Evolutionary conservation across 805 yeast species (phyloP), one percentile per base, ranked within the genome.

Genomic region (Peterozyma xylosa): DNA sequence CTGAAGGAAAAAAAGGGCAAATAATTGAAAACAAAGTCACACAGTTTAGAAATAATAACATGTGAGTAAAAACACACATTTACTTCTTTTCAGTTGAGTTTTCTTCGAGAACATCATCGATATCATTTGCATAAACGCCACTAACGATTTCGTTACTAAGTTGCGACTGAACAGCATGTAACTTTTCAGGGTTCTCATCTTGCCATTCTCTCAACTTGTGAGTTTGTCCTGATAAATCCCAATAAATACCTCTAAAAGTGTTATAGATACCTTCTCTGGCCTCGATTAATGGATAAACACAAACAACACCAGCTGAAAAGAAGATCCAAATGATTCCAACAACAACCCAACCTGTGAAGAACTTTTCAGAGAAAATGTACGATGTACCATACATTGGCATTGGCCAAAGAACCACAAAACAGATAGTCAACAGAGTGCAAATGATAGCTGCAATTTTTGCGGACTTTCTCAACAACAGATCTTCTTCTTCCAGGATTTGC

Each of bases 361-460:
- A 86, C 45, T 60, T 63, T 60, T 76, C 80, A 42, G 86, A 77
- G 63, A 88, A 89, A 35, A 88, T 69, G 57, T 88, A 88, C 3
- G 75, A 72, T 4, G 82, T 57, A 30, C 96, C 96, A 60, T 82
- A 88, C 93, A 89, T 82, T 51, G 96, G 96, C 88, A 88, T 85
- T 55, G 96, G 96, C 93, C 95, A 87, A 30, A 88, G 56, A 21
- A 89, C 73, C 30, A 88, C 64, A 41, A 88, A 65, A 39, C 82
- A 70, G 9, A 86, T 52, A 5, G 87, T 78, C 51, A 86, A 70
- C 37, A 74, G 64, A 2, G 76, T 60, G 58, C 90, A 83, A 35
- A 85, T 65, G 43, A 64, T 64, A 33, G 76, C 74, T 1, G 90
- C 93, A 35, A 66, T 64, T 52, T 74, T 80, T 40, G 86, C 73